phyloP scores from a whole-genome alignment of 2,329 filamentous ascomycete species.

The Fusarium humuli region DNA sequence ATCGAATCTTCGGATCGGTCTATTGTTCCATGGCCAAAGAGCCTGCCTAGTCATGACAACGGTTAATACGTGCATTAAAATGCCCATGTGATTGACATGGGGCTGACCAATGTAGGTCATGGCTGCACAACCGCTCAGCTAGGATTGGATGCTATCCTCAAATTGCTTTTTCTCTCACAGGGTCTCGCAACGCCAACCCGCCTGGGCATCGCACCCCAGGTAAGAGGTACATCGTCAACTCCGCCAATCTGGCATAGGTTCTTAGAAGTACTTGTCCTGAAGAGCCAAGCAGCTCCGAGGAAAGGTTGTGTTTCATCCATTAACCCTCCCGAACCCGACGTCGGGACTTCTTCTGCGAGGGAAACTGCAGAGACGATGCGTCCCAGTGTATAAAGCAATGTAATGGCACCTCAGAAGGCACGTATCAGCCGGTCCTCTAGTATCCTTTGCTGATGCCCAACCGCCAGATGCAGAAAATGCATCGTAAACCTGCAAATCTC shows the following conservation, averaged over 20 bases:
- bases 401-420: slow-evolving; percentile 23
- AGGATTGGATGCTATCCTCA: slow-evolving; percentile 39
- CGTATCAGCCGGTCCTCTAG: slow-evolving; percentile 16
- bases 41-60: slow-evolving; percentile 39
- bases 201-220: slow-evolving; percentile 28
- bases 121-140: slow-evolving; percentile 41
- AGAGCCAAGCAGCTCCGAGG: slow-evolving; percentile 21
- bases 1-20: slow-evolving; percentile 35
- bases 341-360: slow-evolving; percentile 10
- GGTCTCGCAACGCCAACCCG: slow-evolving; percentile 35
- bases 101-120: slow-evolving; percentile 39
- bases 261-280: slow-evolving; percentile 32
- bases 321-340: slow-evolving; percentile 15
- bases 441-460: neutral
- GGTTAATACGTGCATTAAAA: slow-evolving; percentile 40
- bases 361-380: slow-evolving; percentile 11
- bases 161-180: slow-evolving; percentile 37
- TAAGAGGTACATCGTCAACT: slow-evolving; percentile 37
- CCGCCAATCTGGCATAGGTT: slow-evolving; percentile 25
- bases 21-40: slow-evolving; percentile 43
- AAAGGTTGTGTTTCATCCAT: slow-evolving; percentile 15
- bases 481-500: slow-evolving; percentile 25
- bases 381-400: slow-evolving; percentile 22
- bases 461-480: slow-evolving; percentile 17
- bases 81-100: slow-evolving; percentile 47